A percentile compares a stretch with the other conserved stretches of the same genome.
These are phyloP conservation scores for Flaveria ramosissima DNA, from an alignment of 129 eudicot genomes.

Conservation along the genomic window DNA sequence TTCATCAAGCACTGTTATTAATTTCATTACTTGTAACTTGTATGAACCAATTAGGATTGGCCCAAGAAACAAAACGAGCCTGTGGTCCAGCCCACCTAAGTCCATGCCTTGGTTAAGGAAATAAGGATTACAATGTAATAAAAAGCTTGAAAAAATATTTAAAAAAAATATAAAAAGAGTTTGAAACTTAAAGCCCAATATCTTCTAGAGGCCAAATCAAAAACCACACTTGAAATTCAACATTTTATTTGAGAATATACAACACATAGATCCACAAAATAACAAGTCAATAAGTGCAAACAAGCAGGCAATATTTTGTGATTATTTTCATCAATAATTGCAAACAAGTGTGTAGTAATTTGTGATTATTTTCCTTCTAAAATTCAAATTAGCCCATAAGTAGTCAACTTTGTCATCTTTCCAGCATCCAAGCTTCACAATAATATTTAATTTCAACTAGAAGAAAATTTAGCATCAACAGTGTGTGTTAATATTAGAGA, in stretches of 20 bases:
- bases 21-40: no score
- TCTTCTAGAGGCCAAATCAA: neutral
- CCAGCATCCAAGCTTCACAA: constrained; percentile 6
- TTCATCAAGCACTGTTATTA: no score
- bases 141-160: neutral
- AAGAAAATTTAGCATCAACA: constrained; percentile 20
- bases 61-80: neutral
- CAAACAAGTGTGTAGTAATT: no score
- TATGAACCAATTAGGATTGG: neutral
- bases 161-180: neutral
- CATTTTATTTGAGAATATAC: neutral
- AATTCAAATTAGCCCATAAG: constrained; percentile 17
- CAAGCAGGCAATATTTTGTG: neutral
- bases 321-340: no score
- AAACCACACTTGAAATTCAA: neutral
- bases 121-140: neutral
- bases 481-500: neutral
- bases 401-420: constrained; percentile 32
- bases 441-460: constrained; percentile 23
- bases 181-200: neutral
- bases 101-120: neutral
- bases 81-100: neutral
- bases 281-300: neutral
- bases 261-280: neutral
- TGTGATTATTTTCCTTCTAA: constrained; percentile 14